Conservation (phyloP, 129 eudicot genomes). For the Lactuca saligna region DNA sequence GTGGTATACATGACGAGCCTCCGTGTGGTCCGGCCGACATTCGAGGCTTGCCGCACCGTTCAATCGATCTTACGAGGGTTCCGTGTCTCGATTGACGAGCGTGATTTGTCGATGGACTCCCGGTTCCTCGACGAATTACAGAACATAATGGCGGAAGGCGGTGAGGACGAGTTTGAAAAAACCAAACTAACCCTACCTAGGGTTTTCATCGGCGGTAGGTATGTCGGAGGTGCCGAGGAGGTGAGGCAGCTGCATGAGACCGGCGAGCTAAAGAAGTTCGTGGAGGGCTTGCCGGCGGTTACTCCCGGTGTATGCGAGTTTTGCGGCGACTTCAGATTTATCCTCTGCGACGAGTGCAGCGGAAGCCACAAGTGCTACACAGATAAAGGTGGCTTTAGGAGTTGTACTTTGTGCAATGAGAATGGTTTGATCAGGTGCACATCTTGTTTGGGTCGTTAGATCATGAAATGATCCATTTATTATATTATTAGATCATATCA, state of each 20-base stretch:
- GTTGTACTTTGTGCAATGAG: constrained; percentile 80
- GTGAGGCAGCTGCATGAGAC: constrained; percentile 65
- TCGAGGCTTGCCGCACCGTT: constrained; percentile 80
- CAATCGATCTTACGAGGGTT: constrained; percentile 60
- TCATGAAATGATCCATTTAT: constrained; percentile 12
- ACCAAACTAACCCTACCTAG: constrained; percentile 55
- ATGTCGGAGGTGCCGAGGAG: constrained; percentile 93
- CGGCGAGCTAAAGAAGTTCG: constrained; percentile 78
- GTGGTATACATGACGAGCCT: constrained; percentile 78
- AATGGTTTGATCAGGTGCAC: constrained; percentile 93
- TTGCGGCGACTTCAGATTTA: constrained; percentile 80
- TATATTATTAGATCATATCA: constrained; percentile 18
- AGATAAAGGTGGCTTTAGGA: constrained; percentile 69
- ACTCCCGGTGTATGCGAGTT: constrained; percentile 51
- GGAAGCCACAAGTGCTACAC: constrained; percentile 89
- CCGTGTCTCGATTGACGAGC: constrained; percentile 75
- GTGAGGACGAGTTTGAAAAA: constrained; percentile 20
- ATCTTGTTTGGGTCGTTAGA: constrained; percentile 44
- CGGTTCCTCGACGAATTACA: constrained; percentile 61
- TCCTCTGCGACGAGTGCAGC: constrained; percentile 76
- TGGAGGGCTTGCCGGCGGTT: constrained; percentile 59
- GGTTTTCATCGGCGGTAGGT: constrained; percentile 85
- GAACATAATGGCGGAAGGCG: constrained; percentile 33
- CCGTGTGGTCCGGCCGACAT: constrained; percentile 74
- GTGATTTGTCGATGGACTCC: constrained; percentile 86